Evolutionary conservation across 208 protist genomes (phyloP), one percentile per base, ranked within the genome.

Genomic region (Leishmania braziliensis): DNA sequence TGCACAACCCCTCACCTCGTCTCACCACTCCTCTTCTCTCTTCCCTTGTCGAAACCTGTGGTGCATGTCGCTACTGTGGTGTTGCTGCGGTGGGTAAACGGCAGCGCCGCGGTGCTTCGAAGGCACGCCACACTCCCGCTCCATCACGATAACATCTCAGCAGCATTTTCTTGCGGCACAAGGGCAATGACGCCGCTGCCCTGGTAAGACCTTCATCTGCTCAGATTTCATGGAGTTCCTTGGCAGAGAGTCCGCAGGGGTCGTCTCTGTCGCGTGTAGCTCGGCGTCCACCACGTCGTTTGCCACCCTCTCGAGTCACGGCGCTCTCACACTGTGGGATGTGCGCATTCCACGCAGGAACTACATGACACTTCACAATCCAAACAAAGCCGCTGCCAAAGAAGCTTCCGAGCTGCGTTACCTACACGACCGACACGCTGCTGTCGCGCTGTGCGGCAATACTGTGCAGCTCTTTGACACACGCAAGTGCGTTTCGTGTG

Each of bases 321-420:
- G 90, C 2, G 60, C 56, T 8, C 83, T 96, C 18, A 83, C 81
- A 3, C 75, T 94, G 2, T 96, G 89, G 86, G 92, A 96, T 69
- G 80, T 81, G 50, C 92, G 92, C 26, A 80, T 92, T 58, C 83
- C 78, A 54, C 72, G 80, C 2, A 82, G 68, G n/a, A 86, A 88
- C 75, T 90, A 89, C 77, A 48, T 90, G 50, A 78, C 62, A 43
- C 14, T 93, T 9, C 56, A 23, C 12, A 86, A 85, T 77, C 65
- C 84, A 12, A 83, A 72, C 26, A 26, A 23, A 18, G 54, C 18
- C 2, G 72, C 53, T 8, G 76, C 33, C 26, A 51, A n/a, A 0
- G 86, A 90, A 6, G 89, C 92, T 2, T 85, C 74, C 6, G 93
- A 96, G 81, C 50, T 96, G 43, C 50, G 85, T 14, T 89, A 89